A percentile compares a stretch with the other conserved stretches of the same genome.
Evolutionary conservation across 331 rosid genomes (phyloP).

Genomic region (Cucumis variabilis): DNA sequence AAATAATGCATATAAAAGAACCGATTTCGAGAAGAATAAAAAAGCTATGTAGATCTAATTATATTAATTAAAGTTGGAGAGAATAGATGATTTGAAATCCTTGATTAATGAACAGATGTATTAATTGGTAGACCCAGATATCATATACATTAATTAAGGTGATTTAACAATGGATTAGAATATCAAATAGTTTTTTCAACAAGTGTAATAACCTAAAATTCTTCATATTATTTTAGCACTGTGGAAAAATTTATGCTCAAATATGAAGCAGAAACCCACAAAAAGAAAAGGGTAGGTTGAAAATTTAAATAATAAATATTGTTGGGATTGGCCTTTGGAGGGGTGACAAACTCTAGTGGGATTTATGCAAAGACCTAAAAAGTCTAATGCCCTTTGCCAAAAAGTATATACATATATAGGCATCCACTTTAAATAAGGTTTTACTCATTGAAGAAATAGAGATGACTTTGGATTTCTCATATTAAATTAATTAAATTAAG

Average conservation of each 20-base stretch:
- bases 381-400: not conserved
- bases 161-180: too few species aligned
- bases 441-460: not conserved
- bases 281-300: not conserved
- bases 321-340: not conserved
- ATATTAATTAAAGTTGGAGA: too few species aligned
- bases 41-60: too few species aligned
- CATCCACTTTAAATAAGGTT: not conserved
- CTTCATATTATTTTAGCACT: not conserved
- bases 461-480: not conserved
- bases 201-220: too few species aligned
- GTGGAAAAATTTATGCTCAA: not conserved
- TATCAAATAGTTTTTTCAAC: not conserved
- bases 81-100: too few species aligned
- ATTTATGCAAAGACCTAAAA: not conserved
- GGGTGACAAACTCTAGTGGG: not conserved
- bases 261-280: not conserved
- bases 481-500: not conserved
- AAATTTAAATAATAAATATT: not conserved
- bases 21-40: too few species aligned
- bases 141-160: too few species aligned
- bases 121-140: too few species aligned
- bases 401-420: not conserved
- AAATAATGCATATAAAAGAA: too few species aligned
- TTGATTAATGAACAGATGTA: too few species aligned